Evolutionary conservation across 2,329 filamentous ascomycete species (phyloP).

Genomic region (Phaeosphaeriaceae sp.): DNA sequence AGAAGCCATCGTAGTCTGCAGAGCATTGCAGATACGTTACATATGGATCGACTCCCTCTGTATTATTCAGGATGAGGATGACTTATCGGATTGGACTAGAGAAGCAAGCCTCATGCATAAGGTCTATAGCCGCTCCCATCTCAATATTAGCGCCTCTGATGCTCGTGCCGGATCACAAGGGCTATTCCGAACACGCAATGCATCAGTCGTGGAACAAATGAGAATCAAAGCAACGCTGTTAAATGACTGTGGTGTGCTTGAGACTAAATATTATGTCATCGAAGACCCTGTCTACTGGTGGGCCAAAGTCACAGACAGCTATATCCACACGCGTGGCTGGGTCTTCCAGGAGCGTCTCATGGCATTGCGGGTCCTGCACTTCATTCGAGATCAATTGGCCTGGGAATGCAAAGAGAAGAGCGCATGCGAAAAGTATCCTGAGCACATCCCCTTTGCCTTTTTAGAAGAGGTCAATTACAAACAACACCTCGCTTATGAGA

Average conservation of each 20-base stretch:
- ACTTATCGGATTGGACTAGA: background rate
- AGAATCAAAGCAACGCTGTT: background rate
- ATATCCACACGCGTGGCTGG: background rate
- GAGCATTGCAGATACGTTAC: background rate
- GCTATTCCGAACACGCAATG: background rate
- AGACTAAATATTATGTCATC: background rate
- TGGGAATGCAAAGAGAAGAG: background rate
- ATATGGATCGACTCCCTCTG: background rate
- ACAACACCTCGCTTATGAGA: background rate
- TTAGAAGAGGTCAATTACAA: background rate
- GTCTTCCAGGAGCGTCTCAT: background rate
- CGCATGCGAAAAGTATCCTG: background rate
- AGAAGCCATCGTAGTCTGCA: background rate
- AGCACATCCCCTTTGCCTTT: background rate
- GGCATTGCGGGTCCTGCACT: background rate
- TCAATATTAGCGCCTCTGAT: background rate
- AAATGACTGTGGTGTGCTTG: no score
- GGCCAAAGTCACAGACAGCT: background rate
- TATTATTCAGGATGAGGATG: background rate
- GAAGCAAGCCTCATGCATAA: background rate
- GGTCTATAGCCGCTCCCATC: background rate
- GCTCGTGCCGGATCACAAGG: background rate
- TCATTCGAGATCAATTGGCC: background rate
- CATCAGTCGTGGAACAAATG: background rate
- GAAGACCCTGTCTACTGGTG: background rate